Percentiles rank a stretch among this genome's conserved stretches.
Conservation (phyloP, 2,329 filamentous ascomycete species). For the Venturia carpophila region DNA sequence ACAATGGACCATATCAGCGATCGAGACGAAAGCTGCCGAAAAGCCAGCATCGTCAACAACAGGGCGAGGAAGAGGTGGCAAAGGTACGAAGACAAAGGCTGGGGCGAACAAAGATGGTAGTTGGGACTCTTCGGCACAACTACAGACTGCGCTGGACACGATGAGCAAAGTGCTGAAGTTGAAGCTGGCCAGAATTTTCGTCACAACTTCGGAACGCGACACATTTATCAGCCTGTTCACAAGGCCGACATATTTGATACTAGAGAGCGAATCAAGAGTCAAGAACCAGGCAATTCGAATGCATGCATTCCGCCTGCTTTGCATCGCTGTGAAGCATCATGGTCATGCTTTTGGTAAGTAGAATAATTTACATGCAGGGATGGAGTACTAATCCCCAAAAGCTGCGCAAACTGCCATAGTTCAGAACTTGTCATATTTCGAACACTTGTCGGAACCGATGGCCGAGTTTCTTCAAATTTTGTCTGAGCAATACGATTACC, state of each 20-base stretch:
- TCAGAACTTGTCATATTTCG: constrained; percentile 95
- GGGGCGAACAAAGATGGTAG: constrained; percentile 58
- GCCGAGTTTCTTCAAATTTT: constrained; percentile 95
- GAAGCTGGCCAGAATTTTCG: constrained; percentile 84
- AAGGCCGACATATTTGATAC: constrained; percentile 81
- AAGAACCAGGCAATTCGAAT: constrained; percentile 86
- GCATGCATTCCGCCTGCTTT: constrained; percentile 95
- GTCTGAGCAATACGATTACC: constrained; percentile 94
- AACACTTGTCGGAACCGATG: constrained; percentile 98
- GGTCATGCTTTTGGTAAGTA: constrained; percentile 83
- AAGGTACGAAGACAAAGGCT: constrained; percentile 69
- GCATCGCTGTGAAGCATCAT: constrained; percentile 94
- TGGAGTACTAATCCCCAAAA: constrained; percentile 32
- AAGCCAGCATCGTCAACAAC: constrained; percentile 67
- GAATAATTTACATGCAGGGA: not conserved
- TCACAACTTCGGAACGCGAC: constrained; percentile 93
- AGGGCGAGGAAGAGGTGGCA: constrained; percentile 65
- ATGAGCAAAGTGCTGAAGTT: constrained; percentile 96
- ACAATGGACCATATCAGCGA: constrained; percentile 91
- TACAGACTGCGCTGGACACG: constrained; percentile 79
- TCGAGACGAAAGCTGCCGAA: constrained; percentile 87
- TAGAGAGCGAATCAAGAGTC: constrained; percentile 88
- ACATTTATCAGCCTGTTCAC: constrained; percentile 91
- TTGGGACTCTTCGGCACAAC: constrained; percentile 84
- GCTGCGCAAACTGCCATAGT: constrained; percentile 96